These are phyloP conservation scores for Helminthosporium solani DNA, from an alignment of 2,329 filamentous ascomycete species.

Conservation along the genomic window DNA sequence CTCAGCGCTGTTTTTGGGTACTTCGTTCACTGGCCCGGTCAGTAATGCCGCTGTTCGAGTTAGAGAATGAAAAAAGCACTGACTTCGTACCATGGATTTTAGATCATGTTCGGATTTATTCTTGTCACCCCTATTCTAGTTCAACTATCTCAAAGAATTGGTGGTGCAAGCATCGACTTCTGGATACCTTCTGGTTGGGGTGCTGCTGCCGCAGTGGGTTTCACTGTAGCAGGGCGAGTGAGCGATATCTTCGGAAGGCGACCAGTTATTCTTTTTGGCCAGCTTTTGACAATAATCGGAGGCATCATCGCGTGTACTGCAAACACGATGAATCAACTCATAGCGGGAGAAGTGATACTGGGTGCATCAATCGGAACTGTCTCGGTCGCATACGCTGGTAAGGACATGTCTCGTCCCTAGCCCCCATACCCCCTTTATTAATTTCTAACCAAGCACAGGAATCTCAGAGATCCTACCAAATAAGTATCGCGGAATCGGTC, in stretches of 20 bases:
- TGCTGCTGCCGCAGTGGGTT: constrained; percentile 31
- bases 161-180: constrained; percentile 19
- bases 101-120: constrained; percentile 24
- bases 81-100: no score
- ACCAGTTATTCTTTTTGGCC: constrained; percentile 33
- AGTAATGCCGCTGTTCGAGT: no score
- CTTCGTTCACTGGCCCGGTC: constrained; percentile 21
- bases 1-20: constrained; percentile 20
- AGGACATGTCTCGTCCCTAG: neutral
- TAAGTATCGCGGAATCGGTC: constrained; percentile 28
- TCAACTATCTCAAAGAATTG: constrained; percentile 16
- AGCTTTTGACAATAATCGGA: constrained; percentile 32
- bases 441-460: constrained; percentile 4
- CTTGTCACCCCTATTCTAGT: constrained; percentile 20
- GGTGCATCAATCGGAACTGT: constrained; percentile 46
- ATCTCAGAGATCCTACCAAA: constrained; percentile 23
- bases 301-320: constrained; percentile 27
- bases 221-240: constrained; percentile 35
- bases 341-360: constrained; percentile 28
- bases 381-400: constrained; percentile 40
- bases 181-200: constrained; percentile 33
- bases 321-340: constrained; percentile 26
- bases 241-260: constrained; percentile 38
- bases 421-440: neutral
- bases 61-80: no score